Evolutionary conservation across 768 basidiomycete species (phyloP).

Genomic region (Chalciporus chontae): DNA sequence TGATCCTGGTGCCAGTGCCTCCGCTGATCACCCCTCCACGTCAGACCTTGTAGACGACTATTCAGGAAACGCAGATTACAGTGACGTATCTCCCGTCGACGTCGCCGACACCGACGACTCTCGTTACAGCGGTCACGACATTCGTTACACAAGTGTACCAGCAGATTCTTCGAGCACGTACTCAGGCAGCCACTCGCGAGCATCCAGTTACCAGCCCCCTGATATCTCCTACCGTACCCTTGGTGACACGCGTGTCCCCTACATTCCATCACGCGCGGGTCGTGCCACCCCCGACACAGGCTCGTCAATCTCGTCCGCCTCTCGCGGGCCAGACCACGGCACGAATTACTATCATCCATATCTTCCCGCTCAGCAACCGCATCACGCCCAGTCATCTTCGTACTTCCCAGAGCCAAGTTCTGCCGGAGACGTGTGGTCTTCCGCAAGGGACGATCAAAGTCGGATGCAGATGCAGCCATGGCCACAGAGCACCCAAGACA

Average conservation of each 20-base stretch:
- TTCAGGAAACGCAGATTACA: constrained; percentile 26
- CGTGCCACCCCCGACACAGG: constrained; percentile 25
- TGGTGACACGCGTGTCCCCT: constrained; percentile 26
- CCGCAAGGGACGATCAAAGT: constrained; percentile 21
- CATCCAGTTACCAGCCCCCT: constrained; percentile 23
- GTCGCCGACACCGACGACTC: constrained; percentile 22
- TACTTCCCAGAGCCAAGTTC: constrained; percentile 23
- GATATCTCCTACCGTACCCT: constrained; percentile 24
- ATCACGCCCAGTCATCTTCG: constrained; percentile 19
- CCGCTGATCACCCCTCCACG: constrained; percentile 29
- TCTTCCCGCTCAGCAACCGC: constrained; percentile 21
- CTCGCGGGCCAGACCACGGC: constrained; percentile 25
- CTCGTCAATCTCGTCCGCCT: constrained; percentile 19
- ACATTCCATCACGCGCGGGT: constrained; percentile 23
- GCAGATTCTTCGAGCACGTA: constrained; percentile 19
- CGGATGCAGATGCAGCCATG: constrained; percentile 22
- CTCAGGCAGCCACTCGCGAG: constrained; percentile 12
- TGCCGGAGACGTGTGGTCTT: constrained; percentile 20
- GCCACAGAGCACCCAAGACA: constrained; percentile 25
- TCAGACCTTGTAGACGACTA: constrained; percentile 35
- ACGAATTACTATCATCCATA: constrained; percentile 26
- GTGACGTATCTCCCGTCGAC: constrained; percentile 41
- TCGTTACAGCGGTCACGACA: constrained; percentile 15
- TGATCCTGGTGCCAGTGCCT: constrained; percentile 29
- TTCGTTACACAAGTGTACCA: constrained; percentile 18